Evolutionary conservation across 768 basidiomycete genomes (phyloP).

Genomic region (Pleurotus platypus): DNA sequence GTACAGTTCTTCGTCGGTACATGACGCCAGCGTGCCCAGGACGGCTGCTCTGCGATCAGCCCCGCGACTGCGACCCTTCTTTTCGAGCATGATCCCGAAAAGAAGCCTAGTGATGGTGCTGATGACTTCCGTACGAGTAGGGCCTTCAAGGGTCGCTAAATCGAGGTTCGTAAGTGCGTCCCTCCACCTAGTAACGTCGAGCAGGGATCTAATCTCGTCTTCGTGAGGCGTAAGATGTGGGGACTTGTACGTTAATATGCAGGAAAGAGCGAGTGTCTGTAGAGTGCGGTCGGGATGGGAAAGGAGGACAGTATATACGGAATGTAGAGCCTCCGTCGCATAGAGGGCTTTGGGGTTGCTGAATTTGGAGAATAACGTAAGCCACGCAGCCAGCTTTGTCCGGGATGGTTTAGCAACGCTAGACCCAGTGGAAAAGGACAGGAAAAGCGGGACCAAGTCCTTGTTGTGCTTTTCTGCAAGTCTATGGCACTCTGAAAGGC

Average conservation of each 20-base stretch:
- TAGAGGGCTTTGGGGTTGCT: conserved; percentile 88
- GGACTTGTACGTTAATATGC: conserved; percentile 79
- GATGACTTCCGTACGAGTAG: conserved; percentile 63
- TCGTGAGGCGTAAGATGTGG: conserved; percentile 52
- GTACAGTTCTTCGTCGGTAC: conserved; percentile 67
- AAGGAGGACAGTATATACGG: conserved; percentile 69
- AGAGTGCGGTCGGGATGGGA: conserved; percentile 81
- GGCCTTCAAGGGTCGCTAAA: conserved; percentile 47
- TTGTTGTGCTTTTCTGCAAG: conserved; percentile 87
- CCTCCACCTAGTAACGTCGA: conserved; percentile 88
- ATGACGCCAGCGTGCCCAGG: conserved; percentile 64
- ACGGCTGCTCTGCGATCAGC: conserved; percentile 74
- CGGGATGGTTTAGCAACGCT: conserved; percentile 44
- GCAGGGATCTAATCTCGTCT: conserved; percentile 61
- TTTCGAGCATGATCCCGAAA: conserved; percentile 87
- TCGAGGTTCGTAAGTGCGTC: conserved; percentile 79
- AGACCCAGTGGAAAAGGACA: conserved; percentile 44
- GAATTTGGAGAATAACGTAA: conserved; percentile 86
- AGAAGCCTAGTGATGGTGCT: conserved; percentile 71
- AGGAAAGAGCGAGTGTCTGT: conserved; percentile 72
- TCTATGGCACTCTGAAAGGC: conserved; percentile 63
- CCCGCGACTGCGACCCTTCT: conserved; percentile 62
- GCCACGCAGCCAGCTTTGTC: conserved; percentile 68
- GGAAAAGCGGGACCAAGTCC: conserved; percentile 82
- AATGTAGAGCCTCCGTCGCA: conserved; percentile 58